Base-by-base conservation (phyloP, 1,284 basidiomycete genomes). In the Marasmius fiardii region DNA sequence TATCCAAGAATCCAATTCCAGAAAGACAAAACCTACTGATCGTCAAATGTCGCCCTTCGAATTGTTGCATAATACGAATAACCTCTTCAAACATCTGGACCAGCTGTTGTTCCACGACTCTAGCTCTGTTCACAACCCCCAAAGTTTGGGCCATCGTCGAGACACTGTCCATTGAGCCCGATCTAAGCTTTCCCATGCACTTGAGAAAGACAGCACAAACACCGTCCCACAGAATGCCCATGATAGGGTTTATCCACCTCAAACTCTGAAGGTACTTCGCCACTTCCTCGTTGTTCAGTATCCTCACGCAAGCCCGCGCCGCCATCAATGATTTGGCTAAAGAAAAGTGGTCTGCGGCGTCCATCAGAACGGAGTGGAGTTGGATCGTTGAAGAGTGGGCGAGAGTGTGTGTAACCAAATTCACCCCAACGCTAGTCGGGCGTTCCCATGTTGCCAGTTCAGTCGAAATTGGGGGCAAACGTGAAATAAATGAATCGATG, bases 331-430 rank as follows among this genome's bases (percentile, higher is more conserved):
- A 37, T 26, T 54, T 54, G 12, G 52, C 31, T 10, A 39, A n/a
- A 11, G 56, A 57, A 21, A 21, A 26, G 5, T 43, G 20, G 18
- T 37, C 34, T 8, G 18, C 5, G 23, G n/a, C n/a, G n/a, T 39
- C 45, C 33, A 26, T 52, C 28, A 20, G 18, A 21, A 28, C 20
- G 35, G 43, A 49, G n/a, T 60, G 53, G 14, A 60, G 44, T 20
- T 55, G 56, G 21, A 60, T 53, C 20, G 52, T 48, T 5, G 59
- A 53, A 11, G 39, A 50, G n/a, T 57, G 45, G 7, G 50, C 39
- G 10, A 57, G 54, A 6, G 53, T 57, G 33, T 57, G 56, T 24
- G 52, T 53, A 3, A 34, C 53, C 26, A 55, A 52, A 20, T 35
- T 21, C 55, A 52, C 31, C 21, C 48, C 28, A 12, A 56, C 33